A percentile compares a stretch with the other conserved stretches of the same genome.
Evolutionary conservation across 441 rosid genomes (phyloP).

Genomic region (Pelargonium cotyledonis): DNA sequence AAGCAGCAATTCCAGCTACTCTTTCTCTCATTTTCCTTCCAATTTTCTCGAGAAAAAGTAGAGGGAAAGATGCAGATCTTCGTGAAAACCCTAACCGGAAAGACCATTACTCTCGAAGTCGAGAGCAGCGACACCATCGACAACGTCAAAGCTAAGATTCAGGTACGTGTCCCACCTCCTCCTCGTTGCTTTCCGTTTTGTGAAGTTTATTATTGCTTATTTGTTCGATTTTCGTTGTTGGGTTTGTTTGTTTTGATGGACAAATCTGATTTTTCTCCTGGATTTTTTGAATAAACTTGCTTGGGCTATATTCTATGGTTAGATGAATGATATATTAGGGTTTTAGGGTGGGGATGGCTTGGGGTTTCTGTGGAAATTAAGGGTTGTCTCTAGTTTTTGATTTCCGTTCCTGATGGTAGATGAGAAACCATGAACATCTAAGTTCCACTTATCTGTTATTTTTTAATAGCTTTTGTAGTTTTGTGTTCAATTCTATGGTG

Average conservation of each 20-base stretch:
- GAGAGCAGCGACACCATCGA: constrained; percentile 89
- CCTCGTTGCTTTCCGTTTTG: not conserved
- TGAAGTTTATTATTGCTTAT: not conserved
- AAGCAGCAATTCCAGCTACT: too few species aligned
- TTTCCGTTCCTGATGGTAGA: not conserved
- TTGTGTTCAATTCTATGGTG: not conserved
- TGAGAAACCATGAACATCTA: too few species aligned
- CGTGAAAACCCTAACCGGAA: constrained; percentile 43
- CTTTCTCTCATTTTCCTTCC: too few species aligned
- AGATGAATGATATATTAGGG: not conserved
- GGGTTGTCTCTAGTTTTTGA: not conserved
- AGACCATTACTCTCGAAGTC: constrained; percentile 60
- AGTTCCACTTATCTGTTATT: not conserved
- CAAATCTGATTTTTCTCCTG: not conserved
- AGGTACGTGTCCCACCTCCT: constrained; percentile 31
- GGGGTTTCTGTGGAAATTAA: too few species aligned
- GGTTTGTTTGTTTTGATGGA: not conserved
- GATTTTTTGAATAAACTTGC: not conserved
- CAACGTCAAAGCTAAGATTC: constrained; percentile 82
- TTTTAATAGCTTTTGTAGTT: too few species aligned
- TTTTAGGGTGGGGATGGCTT: too few species aligned
- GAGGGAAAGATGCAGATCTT: constrained; percentile 38
- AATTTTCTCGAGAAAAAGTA: too few species aligned
- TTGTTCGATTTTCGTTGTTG: not conserved
- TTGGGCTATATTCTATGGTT: not conserved